These are phyloP conservation scores for Aureococcus anophagefferens DNA, from an alignment of 108 stramenopile genomes.

Conservation along the genomic window DNA sequence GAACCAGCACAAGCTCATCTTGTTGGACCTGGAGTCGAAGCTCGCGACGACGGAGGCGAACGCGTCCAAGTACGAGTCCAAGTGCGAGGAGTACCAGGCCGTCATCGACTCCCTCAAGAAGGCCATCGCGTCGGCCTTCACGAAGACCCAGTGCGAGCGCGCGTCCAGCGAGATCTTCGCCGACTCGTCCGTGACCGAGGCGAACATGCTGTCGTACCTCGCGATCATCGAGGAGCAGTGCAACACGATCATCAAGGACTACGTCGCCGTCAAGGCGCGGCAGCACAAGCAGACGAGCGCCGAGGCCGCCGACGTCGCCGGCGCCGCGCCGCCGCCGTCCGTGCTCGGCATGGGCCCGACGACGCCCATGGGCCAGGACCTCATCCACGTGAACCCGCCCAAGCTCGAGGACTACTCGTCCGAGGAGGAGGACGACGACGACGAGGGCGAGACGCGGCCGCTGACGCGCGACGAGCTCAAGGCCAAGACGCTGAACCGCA, in stretches of 20 bases:
- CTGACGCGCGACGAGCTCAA: conserved; percentile 55
- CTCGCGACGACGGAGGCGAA: conserved; percentile 42
- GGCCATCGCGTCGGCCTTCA: conserved; percentile 36
- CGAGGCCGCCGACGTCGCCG: conserved; percentile 9
- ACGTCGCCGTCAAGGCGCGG: conserved; percentile 26
- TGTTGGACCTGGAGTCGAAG: conserved; percentile 53
- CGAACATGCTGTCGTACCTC: conserved; percentile 64
- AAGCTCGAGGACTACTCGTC: conserved; percentile 58
- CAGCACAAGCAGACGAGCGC: neutral
- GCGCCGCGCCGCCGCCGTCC: conserved; percentile 7
- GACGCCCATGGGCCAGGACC: conserved; percentile 38
- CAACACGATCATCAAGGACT: conserved; percentile 39
- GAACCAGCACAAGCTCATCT: conserved; percentile 48
- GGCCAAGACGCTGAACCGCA: conserved; percentile 37
- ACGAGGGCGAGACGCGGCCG: conserved; percentile 45
- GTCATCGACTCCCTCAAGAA: conserved; percentile 55
- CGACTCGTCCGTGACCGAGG: conserved; percentile 50
- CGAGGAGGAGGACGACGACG: conserved; percentile 52
- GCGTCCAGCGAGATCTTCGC: conserved; percentile 27
- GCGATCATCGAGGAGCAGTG: conserved; percentile 62
- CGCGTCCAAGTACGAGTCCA: conserved; percentile 51
- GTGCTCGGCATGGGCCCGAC: conserved; percentile 40
- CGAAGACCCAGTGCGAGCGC: conserved; percentile 19
- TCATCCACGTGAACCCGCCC: conserved; percentile 62
- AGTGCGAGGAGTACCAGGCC: conserved; percentile 41